Evolutionary conservation across 2,329 filamentous ascomycete species (phyloP).

Genomic region (Fonsecaea monophora): DNA sequence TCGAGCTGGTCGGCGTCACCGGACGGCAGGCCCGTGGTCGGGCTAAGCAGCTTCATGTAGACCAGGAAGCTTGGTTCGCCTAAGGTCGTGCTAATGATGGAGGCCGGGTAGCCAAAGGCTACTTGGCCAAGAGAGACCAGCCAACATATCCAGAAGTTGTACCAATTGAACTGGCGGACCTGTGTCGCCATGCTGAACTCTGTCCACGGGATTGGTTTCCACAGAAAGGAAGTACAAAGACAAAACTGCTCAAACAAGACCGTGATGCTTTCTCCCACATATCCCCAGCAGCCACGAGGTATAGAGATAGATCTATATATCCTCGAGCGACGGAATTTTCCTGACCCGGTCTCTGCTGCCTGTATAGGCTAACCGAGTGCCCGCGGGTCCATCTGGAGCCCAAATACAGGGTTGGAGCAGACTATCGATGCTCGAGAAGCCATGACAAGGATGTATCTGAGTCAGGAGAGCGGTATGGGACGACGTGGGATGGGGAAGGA

Average conservation of each 20-base stretch:
- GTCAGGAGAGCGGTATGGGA: not conserved
- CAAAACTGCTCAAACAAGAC: not conserved
- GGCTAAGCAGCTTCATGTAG: slow-evolving; percentile 33
- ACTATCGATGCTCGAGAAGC: not conserved
- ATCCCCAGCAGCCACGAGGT: not conserved
- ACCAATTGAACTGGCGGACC: slow-evolving; percentile 26
- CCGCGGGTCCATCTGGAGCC: not conserved
- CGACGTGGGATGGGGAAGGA: not conserved
- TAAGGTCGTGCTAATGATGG: slow-evolving; percentile 31
- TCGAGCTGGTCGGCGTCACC: not conserved
- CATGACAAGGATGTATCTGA: not conserved
- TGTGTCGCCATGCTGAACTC: slow-evolving; percentile 21
- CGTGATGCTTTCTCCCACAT: not conserved
- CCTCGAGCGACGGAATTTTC: not conserved
- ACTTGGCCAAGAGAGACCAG: slow-evolving; percentile 31
- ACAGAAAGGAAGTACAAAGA: not conserved
- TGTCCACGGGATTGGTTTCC: not conserved
- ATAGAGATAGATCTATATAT: not conserved
- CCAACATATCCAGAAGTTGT: slow-evolving; percentile 32
- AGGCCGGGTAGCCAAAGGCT: slow-evolving; percentile 33
- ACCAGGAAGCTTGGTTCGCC: slow-evolving; percentile 54
- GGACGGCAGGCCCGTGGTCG: slow-evolving; percentile 11
- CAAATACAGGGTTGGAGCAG: not conserved
- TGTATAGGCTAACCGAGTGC: slow-evolving; percentile 4
- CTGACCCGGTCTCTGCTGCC: not conserved